Conservation (phyloP, 2,329 filamentous ascomycete species). For the Colletotrichum brevisporum region DNA sequence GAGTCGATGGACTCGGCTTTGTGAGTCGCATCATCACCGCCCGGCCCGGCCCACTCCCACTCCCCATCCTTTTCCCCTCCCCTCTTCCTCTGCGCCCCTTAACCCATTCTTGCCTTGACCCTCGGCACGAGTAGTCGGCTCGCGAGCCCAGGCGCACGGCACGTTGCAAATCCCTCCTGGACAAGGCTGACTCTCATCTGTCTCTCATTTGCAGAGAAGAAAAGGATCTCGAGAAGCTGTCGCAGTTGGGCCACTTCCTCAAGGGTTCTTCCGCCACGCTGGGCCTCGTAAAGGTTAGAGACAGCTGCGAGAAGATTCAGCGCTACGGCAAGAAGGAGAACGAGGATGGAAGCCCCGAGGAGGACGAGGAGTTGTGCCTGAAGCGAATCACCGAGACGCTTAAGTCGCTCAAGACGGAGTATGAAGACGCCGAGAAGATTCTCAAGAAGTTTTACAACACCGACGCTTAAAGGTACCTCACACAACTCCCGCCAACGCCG, state of each 20-base stretch:
- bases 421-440: conserved; percentile 77
- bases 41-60: conserved; percentile 25
- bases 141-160: background rate
- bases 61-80: conserved; percentile 28
- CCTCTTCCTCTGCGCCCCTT: conserved; percentile 1
- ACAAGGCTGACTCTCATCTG: conserved; percentile 34
- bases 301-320: conserved; percentile 97
- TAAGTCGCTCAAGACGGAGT: conserved; percentile 80
- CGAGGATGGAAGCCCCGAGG: conserved; percentile 77
- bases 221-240: conserved; percentile 81
- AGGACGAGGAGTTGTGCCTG: conserved; percentile 78
- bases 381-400: conserved; percentile 79
- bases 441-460: conserved; percentile 75
- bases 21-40: conserved; percentile 69
- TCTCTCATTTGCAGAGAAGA: conserved; percentile 65
- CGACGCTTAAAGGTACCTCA: conserved; percentile 39
- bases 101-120: background rate
- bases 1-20: conserved; percentile 84
- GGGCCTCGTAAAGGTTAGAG: conserved; percentile 90
- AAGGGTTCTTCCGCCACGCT: conserved; percentile 97
- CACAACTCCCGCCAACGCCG: conserved; percentile 39
- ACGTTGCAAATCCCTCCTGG: background rate
- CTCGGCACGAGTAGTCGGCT: conserved; percentile 11
- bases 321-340: conserved; percentile 89
- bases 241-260: conserved; percentile 91